A percentile compares a stretch with the other conserved stretches of the same genome.
These are phyloP conservation scores for Uromyces viciae-fabae DNA, from an alignment of 1,284 basidiomycete species.

Conservation along the genomic window DNA sequence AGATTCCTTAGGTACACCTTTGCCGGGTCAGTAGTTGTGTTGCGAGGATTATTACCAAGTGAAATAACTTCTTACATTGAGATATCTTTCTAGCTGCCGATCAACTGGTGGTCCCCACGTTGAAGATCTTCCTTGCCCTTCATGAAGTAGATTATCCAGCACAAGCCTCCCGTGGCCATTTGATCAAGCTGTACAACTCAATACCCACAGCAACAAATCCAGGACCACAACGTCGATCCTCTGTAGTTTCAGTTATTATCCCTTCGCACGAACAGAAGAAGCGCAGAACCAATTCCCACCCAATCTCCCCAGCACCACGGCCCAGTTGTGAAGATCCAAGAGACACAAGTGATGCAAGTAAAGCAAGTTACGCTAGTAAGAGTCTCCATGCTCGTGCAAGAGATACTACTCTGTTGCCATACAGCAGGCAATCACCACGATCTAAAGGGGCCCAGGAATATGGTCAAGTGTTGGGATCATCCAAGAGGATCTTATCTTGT, in stretches of 20 bases:
- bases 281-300: neutral
- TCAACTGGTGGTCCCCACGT: neutral
- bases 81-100: neutral
- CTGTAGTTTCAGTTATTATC: no score
- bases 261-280: neutral
- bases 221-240: neutral
- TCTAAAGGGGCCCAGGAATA: neutral
- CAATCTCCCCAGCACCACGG: neutral
- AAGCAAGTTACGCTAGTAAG: neutral
- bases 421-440: neutral
- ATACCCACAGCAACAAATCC: neutral
- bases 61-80: neutral
- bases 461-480: no score
- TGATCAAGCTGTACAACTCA: neutral
- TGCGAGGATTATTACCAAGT: neutral
- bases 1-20: neutral
- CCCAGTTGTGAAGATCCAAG: neutral
- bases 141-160: neutral
- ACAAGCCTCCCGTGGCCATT: neutral
- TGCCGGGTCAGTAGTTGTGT: neutral
- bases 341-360: neutral
- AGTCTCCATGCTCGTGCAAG: neutral
- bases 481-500: neutral
- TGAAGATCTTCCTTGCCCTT: conserved; percentile 9
- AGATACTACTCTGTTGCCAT: neutral